Base-by-base conservation (phyloP, 2,329 filamentous ascomycete genomes). In the Cladosporium sphaerospermum region DNA sequence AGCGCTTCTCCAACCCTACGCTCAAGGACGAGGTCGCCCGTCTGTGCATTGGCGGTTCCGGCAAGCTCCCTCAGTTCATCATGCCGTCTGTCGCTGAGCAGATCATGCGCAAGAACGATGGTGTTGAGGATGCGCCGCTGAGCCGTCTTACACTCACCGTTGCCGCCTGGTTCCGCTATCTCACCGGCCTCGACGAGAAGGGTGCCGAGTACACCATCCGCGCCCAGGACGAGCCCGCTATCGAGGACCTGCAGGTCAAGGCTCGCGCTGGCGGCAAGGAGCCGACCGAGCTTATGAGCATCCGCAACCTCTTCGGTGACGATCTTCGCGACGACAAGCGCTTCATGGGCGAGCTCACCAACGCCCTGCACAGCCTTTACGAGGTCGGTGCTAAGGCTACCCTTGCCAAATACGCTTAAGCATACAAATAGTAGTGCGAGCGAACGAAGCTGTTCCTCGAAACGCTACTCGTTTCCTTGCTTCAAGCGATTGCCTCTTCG, bases 1-100 rank as follows among this genome's bases (percentile, higher is more conserved):
- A 77, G 64, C 77, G 77, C 36, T 79, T 79, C 69, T 74, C 75
- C 62, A 79, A 79, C 74, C 76, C 77, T 0, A 78, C 76, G 51
- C 78, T 79, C 61, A 78, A 73, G 75, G 77, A 79, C 55, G 76
- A 78, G 67, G 69, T 79, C 52, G 73, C 75, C 37, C 77, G 77
- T 36, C 67, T 79, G 55, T 75, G 74, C 55, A 72, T 79, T 18
- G 75, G 75, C 62, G 76, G 71, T 18, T 78, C 76, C 5, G 77
- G 77, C 68, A 79, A 79, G 73, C 73, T 79, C 37, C 77, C 77
- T 0, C 75, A 75, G 66, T 75, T 75, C 68, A 73, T 75, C 69
- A 75, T 75, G 72, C 73, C 73, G 9, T 73, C 72, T 31, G 69
- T 75, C 54, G 73, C 73, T 54, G 73, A 75, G 69, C 63, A 57